Evolutionary conservation across 768 basidiomycete genomes (phyloP), one percentile per base, ranked within the genome.

Genomic region (Phallus indusiatus): DNA sequence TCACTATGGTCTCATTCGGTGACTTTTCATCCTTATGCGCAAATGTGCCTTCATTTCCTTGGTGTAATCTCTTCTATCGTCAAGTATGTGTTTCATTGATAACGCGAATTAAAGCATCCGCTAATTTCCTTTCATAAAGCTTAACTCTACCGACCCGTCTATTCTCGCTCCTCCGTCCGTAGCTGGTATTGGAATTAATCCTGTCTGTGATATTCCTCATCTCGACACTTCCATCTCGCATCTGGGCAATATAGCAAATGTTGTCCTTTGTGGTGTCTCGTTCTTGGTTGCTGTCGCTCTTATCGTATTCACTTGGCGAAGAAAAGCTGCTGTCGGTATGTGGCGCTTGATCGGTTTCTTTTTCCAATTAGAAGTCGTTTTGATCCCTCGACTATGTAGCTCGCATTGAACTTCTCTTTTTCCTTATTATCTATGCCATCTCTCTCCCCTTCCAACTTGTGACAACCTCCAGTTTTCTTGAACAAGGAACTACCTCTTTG

Each of bases 1-100:
- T 46, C 12, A n/a, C 54, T 17, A 46, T 46, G 54, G 47, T 55
- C 21, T 18, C 47, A 48, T 90, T 91, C 69, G 88, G 88, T 60
- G 85, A 89, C 67, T 91, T 89, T 70, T 69, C 76, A 67, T 73
- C 81, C 18, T 74, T 88, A 54, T 92, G 91, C 70, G 73, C 75
- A 47, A 71, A 80, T 47, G 80, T 81, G 9, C 90, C 90, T 1
- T 88, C 86, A 50, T 88, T 95, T 67, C 82, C 94, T 0, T 89
- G 90, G 83, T 97, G 94, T 74, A 96, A 96, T 69, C 84, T 96
- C 65, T 94, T 95, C 75, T 93, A 93, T 74, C 81, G 81, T 61
- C 92, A 95, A 77, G 85, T 92, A 20, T 64, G 74, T 67, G 54
- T 65, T 60, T 60, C 35, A 60, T 1, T 9, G 59, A 4, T 64